These are phyloP conservation scores for Apiospora phragmitis DNA, from an alignment of 2,329 filamentous ascomycete species.

Conservation along the genomic window DNA sequence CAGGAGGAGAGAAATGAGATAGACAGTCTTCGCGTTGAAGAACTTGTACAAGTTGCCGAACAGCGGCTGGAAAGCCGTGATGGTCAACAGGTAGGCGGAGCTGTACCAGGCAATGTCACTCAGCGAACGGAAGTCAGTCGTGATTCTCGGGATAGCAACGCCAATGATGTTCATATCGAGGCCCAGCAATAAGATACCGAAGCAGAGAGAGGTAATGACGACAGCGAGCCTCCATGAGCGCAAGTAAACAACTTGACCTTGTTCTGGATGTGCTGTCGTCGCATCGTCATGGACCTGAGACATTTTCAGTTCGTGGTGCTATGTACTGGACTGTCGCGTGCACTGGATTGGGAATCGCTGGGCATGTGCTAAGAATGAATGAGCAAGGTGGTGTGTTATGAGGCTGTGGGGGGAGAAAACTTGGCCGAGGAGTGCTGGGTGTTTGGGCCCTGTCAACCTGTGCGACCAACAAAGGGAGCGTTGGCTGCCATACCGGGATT, in stretches of 20 bases:
- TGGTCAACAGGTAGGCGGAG: constrained; percentile 37
- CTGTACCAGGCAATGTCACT: constrained; percentile 49
- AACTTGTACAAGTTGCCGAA: constrained; percentile 36
- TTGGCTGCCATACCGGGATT: no score
- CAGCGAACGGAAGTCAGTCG: constrained; percentile 37
- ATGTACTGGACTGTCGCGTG: no score
- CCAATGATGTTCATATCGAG: constrained; percentile 39
- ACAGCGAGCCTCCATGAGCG: constrained; percentile 9
- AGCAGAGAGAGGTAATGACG: constrained; percentile 24
- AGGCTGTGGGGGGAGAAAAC: not conserved
- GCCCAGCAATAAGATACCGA: constrained; percentile 25
- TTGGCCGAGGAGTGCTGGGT: no score
- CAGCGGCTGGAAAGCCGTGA: constrained; percentile 33
- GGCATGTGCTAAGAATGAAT: no score
- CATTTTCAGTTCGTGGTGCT: no score
- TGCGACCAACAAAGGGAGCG: no score
- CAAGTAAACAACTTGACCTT: no score
- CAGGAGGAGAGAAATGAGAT: constrained; percentile 32
- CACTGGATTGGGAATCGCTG: no score
- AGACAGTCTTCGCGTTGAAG: constrained; percentile 36
- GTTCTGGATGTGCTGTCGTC: no score
- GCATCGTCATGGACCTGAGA: no score
- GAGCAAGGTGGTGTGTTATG: no score
- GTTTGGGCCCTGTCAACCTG: no score
- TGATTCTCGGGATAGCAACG: constrained; percentile 38